Base-by-base conservation (phyloP, 2,329 filamentous ascomycete genomes). In the Chrysosporium keratinophilum region DNA sequence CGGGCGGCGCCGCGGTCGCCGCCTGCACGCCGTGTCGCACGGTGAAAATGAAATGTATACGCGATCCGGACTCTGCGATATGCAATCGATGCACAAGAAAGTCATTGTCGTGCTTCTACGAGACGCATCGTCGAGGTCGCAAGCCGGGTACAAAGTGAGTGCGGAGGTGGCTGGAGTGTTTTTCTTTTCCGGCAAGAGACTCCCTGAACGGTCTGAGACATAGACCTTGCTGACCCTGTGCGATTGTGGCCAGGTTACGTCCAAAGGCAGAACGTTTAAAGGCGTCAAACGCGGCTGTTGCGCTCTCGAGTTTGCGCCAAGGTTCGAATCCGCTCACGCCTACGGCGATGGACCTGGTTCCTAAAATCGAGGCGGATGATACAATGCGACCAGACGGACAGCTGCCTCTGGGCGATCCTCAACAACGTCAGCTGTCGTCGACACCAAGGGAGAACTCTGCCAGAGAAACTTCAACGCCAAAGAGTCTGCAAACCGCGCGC, bases 1-100 rank as follows among this genome's bases (percentile, higher is more conserved):
- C 46, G n/a, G 28, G 46, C 40, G 53, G 54, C 20, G 48, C 53
- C 19, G 56, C 57, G n/a, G 52, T 50, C 40, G 57, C 57, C 19
- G 58, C 70, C 20, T 73, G 70, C 55, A 62, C 71, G 7, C 57
- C 63, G 54, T 73, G 70, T 52, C 62, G 70, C 42, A 67, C 60
- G 17, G 65, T 71, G 14, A 73, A 73, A 57, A 69, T 72, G 65
- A 71, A 67, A 52, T 73, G 70, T 53, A 59, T 57, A 12, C 54
- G 61, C 6, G 60, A 57, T 14, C 54, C 52, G 14, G 57, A 56
- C 31, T 58, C 55, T n/a, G 52, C 58, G 5, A 63, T 49, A 14
- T 73, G 71, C 52, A 65, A 68, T 41, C 65, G 71, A 5, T 73
- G 71, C 55, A 58, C 56, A 11, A 63, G 68, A 20, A 71, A 72